phyloP scores from a whole-genome alignment of 441 rosid species.

The Mallotus japonicus region DNA sequence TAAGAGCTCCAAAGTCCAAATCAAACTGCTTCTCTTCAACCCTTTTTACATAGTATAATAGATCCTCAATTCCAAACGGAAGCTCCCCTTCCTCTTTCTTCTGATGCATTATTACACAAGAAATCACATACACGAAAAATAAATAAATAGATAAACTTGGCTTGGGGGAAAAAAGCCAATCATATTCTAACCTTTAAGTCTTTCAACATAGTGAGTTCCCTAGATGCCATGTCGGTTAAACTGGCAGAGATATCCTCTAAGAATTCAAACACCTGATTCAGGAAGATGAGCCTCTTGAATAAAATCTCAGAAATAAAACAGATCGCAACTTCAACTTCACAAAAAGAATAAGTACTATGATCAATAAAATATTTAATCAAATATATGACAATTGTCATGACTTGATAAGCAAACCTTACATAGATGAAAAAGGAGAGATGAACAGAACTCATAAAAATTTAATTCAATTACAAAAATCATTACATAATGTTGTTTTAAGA shows the following conservation, averaged over 20 bases:
- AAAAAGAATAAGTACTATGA: not conserved
- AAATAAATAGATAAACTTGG: conserved; percentile 10
- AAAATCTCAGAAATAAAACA: conserved; percentile 15
- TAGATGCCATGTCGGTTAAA: conserved; percentile 65
- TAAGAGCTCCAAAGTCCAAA: conserved; percentile 74
- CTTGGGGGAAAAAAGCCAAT: conserved; percentile 18
- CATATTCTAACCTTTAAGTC: conserved; percentile 67
- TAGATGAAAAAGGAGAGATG: not conserved
- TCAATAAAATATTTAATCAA: not conserved
- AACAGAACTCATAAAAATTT: conserved; percentile 2
- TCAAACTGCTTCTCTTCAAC: conserved; percentile 78
- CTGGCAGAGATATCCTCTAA: conserved; percentile 81
- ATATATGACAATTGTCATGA: not conserved
- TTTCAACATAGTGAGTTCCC: conserved; percentile 68
- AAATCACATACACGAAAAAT: conserved; percentile 18
- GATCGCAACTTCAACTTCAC: not conserved
- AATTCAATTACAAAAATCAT: not conserved
- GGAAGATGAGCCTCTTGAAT: conserved; percentile 11
- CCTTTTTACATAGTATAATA: conserved; percentile 74
- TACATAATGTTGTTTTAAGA: conserved; percentile 1
- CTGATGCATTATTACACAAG: conserved; percentile 41
- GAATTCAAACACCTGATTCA: conserved; percentile 74
- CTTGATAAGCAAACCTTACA: not conserved
- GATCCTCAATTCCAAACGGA: conserved; percentile 85
- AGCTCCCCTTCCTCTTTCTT: conserved; percentile 85